Percentiles rank a stretch among this genome's conserved stretches.
phyloP scores from a whole-genome alignment of 2,329 filamentous ascomycete species.

The Clarireedia homoeocarpa region DNA sequence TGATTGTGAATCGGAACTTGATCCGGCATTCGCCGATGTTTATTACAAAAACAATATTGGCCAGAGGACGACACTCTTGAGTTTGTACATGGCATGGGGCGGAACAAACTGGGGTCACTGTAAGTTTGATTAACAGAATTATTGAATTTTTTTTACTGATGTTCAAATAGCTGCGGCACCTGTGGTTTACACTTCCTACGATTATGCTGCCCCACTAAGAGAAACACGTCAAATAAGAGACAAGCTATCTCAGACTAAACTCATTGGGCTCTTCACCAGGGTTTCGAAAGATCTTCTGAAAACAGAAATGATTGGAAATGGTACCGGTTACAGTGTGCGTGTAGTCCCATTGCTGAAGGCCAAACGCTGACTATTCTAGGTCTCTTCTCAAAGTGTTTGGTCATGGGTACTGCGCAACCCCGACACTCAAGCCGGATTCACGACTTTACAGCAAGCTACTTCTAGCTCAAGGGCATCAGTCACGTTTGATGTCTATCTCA shows the following conservation, averaged over 20 bases:
- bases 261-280: slow-evolving; percentile 45
- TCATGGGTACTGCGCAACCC: slow-evolving; percentile 46
- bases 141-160: no score
- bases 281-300: slow-evolving; percentile 43
- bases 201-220: slow-evolving; percentile 41
- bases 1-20: slow-evolving; percentile 38
- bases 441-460: slow-evolving; percentile 39
- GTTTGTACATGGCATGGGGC: slow-evolving; percentile 46
- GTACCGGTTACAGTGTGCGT: slow-evolving; percentile 38
- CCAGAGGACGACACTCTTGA: slow-evolving; percentile 40
- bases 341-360: not conserved
- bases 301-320: slow-evolving; percentile 47
- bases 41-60: slow-evolving; percentile 50
- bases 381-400: slow-evolving; percentile 34
- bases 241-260: slow-evolving; percentile 47
- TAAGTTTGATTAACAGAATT: slow-evolving; percentile 14
- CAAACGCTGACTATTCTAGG: slow-evolving; percentile 11
- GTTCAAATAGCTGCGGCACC: slow-evolving; percentile 33
- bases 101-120: slow-evolving; percentile 49
- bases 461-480: slow-evolving; percentile 38
- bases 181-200: slow-evolving; percentile 41
- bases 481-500: slow-evolving; percentile 39
- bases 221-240: slow-evolving; percentile 45
- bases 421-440: slow-evolving; percentile 39
- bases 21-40: slow-evolving; percentile 42